A percentile compares a stretch with the other conserved stretches of the same genome.
These are phyloP conservation scores for Hymenotorrendiella dingleyae DNA, from an alignment of 2,329 filamentous ascomycete genomes.

Conservation along the genomic window DNA sequence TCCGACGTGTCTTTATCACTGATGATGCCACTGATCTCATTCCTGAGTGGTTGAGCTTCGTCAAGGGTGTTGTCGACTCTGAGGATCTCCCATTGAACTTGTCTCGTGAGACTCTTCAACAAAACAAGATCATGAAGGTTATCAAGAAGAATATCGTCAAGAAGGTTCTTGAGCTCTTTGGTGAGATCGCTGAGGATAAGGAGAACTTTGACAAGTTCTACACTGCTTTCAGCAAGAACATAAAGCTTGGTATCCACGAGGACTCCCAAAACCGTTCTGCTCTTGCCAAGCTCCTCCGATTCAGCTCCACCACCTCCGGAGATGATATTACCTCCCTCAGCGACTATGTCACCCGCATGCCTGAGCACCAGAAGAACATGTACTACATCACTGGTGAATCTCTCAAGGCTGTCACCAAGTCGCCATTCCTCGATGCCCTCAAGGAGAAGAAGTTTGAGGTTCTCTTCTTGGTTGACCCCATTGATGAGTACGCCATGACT, in stretches of 20 bases:
- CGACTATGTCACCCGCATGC: constrained; percentile 99
- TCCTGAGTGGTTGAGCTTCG: constrained; percentile 97
- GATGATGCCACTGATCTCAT: constrained; percentile 99
- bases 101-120: constrained; percentile 99
- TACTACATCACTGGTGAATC: constrained; percentile 99
- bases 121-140: constrained; percentile 99
- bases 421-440: constrained; percentile 96
- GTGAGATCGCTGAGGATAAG: constrained; percentile 98
- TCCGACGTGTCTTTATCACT: constrained; percentile 99
- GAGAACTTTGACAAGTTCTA: constrained; percentile 99
- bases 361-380: constrained; percentile 99
- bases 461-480: constrained; percentile 97
- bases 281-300: constrained; percentile 97
- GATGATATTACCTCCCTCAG: constrained; percentile 90
- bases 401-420: constrained; percentile 95
- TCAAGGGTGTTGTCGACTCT: constrained; percentile 99
- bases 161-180: constrained; percentile 99
- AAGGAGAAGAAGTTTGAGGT: constrained; percentile 99
- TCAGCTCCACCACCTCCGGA: constrained; percentile 97
- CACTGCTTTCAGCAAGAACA: constrained; percentile 98
- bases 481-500: constrained; percentile 43
- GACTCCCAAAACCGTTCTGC: constrained; percentile 91
- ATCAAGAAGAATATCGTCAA: constrained; percentile 99
- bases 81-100: constrained; percentile 99
- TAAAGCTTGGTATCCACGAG: constrained; percentile 99